A percentile compares a stretch with the other conserved stretches of the same genome.
Conservation (phyloP, 257 asterid species). For the Solanum medicagineum region DNA sequence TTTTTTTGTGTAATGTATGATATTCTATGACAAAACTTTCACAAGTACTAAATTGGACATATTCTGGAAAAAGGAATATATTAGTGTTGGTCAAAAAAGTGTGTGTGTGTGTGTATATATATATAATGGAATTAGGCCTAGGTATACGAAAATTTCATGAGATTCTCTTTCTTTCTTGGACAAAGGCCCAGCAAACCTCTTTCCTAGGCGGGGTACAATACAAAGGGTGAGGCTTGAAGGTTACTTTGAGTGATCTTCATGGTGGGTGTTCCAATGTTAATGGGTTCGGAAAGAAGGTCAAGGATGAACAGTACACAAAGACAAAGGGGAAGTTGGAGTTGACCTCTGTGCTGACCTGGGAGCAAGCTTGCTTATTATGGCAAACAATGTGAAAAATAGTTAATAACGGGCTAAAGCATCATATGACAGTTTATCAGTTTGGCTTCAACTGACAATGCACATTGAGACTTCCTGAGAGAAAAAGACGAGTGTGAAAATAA, state of each 20-base stretch:
- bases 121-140: neutral
- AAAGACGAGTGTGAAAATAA: neutral
- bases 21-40: neutral
- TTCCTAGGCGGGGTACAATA: neutral
- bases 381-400: neutral
- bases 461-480: neutral
- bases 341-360: neutral
- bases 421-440: neutral
- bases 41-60: neutral
- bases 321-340: neutral
- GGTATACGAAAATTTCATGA: neutral
- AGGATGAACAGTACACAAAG: neutral
- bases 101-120: neutral
- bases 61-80: neutral
- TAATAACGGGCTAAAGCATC: neutral
- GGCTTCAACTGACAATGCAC: neutral
- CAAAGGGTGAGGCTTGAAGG: neutral
- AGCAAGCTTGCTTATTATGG: neutral
- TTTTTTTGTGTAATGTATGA: neutral
- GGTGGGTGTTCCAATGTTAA: neutral
- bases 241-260: neutral
- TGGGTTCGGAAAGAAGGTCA: neutral
- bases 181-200: neutral
- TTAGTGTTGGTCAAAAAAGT: neutral
- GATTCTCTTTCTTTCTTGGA: neutral